Base-by-base conservation (phyloP, 2,329 filamentous ascomycete genomes). In the Pseudocercospora eumusae region DNA sequence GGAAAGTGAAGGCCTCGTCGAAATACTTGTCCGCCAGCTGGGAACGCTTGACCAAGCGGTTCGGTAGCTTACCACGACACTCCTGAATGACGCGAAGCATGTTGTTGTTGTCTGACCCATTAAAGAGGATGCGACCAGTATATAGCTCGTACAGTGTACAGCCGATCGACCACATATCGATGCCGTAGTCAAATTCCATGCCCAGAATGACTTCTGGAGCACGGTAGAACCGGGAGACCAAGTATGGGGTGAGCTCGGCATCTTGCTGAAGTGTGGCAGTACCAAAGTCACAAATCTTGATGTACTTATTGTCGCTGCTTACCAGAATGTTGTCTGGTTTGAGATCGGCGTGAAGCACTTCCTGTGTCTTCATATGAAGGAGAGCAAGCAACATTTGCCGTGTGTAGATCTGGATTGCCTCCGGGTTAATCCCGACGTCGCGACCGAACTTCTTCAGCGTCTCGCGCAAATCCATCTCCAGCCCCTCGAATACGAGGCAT, bases 1-100 rank as follows among this genome's bases (percentile, higher is more conserved):
- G 82, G 76, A 96, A 98, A 71, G 92, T 91, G 31, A 65, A 65
- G 11, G 59, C 57, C 21, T 68, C 63, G 73, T 96, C 91, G 75
- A 96, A 97, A 76, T 96, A 91, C 72, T 88, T 81, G 45, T 84
- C 83, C 13, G 88, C 86, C 64, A 96, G 83, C 66, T 91, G 84
- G 2, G 93, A 92, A 57, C 90, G 89, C 70, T 91, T 92, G 71
- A 96, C 88, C 65, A 97, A 82, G 77, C 97, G 97, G 52, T 90
- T 87, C 28, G 91, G 93, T 66, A 97, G 88, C 77, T 93, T 96
- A 71, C 95, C 95, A 53, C 96, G 88, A 70, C 93, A 92, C 75
- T 99, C 93, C 88, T 97, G 96, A 70, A 99, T 96, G 20, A 90
- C 88, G 66, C 91, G 90, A 63, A 99, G 85, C 95, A 99, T 99